Evolutionary conservation across 2,329 filamentous ascomycete genomes (phyloP), one percentile per base, ranked within the genome.

Genomic region (Ascosphaera acerosa): DNA sequence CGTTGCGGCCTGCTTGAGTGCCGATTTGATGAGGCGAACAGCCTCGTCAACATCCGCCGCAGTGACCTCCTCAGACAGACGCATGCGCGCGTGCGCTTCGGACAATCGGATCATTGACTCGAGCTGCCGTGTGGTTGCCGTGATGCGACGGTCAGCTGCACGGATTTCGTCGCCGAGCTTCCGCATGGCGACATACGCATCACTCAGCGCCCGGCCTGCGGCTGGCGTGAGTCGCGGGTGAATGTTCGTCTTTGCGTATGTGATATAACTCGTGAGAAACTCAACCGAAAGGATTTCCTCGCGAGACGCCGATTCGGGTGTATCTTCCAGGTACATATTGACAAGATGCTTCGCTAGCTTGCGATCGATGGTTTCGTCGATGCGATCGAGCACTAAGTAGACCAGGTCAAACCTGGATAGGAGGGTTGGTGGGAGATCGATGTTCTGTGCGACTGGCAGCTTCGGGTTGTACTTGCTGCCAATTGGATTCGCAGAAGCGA

Each of bases 61-160:
- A 0, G 76, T 81, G 26, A 97, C 87, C 10, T 61, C 66, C 2
- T 60, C 50, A 0, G 75, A 68, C 4, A 97, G 66, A 3, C 87
- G 76, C 89, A 97, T 97, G 53, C 92, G 92, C 31, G 87, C 89
- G 52, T 97, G 89, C 0, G 82, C 87, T 58, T 97, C 87, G 1
- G 82, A 59, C 3, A 97, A 73, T 37, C 87, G 84, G 47, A 97
- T 94, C 89, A 97, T 97, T 29, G 76, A 87, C 55, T 97, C 89
- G 4, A 97, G 64, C 54, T 97, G 87, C 47, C 87, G 70, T 1
- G 89, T 97, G 3, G 87, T 97, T 25, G 87, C 87, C 0, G 87
- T 97, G 55, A 97, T 97, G 41, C 87, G 78, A 52, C 89, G 84
- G 53, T 97, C 89, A 3, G 77, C 68, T 2, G 81, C 66, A 30